Evolutionary conservation across 176 grass and related monocot species (phyloP).

Genomic region (Triticum urartu): DNA sequence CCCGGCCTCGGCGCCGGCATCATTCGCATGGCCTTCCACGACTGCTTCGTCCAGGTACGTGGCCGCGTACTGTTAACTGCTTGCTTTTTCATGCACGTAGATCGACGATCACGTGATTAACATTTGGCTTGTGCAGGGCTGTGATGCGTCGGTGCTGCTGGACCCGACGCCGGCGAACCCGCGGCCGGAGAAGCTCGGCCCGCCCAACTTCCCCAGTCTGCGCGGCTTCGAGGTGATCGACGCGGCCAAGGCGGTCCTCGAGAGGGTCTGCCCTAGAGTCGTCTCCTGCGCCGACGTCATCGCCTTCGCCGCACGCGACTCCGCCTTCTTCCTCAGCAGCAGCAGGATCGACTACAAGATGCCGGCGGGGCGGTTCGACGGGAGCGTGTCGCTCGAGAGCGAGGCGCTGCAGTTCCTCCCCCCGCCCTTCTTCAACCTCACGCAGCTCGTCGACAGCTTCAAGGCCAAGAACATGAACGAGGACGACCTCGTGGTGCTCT

Average conservation of each 20-base stretch:
- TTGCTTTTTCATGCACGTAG: background rate
- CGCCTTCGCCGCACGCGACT: constrained; percentile 33
- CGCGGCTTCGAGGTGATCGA: constrained; percentile 57
- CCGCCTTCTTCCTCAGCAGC: background rate
- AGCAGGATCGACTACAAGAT: constrained; percentile 26
- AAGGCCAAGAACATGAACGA: constrained; percentile 10
- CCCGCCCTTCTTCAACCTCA: background rate
- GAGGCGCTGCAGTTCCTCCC: constrained; percentile 36
- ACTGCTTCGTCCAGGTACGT: constrained; percentile 66
- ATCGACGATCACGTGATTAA: background rate
- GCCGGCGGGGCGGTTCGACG: constrained; percentile 40
- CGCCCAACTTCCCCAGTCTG: constrained; percentile 10
- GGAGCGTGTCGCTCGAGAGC: constrained; percentile 23
- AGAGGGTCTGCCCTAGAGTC: background rate
- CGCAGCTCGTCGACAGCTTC: constrained; percentile 36
- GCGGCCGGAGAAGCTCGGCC: constrained; percentile 3
- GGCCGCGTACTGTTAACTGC: too few relatives aligned
- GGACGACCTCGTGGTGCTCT: constrained; percentile 52
- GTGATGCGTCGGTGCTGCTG: constrained; percentile 13
- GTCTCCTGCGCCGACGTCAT: constrained; percentile 47
- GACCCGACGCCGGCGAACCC: background rate
- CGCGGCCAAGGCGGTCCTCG: constrained; percentile 31
- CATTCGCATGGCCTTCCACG: constrained; percentile 71
- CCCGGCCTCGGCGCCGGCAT: constrained; percentile 55
- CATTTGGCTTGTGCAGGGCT: background rate